Evolutionary conservation across 352 stramenopile genomes (phyloP), one percentile per base, ranked within the genome.

Genomic region (Phytophthora citricola): DNA sequence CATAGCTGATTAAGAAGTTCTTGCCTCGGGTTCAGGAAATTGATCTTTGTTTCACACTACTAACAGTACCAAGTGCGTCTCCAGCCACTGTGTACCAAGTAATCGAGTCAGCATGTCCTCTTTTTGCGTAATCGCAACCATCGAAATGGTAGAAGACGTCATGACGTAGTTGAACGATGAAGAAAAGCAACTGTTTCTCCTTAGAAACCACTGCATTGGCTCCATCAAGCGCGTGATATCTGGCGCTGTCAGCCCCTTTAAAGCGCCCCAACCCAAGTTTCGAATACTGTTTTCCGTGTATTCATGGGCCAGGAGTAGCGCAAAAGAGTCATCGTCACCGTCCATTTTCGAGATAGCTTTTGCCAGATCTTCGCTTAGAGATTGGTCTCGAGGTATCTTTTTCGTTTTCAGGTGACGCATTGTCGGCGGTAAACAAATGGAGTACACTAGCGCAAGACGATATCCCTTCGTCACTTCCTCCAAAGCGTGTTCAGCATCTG

Each of bases 381-480:
- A 6, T 40, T 40, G 10, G 34, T 17, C 14, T 31, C 2, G 27
- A 31, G 27, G 27, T n/a, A 40, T 6, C 17, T 40, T 40, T 14
- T n/a, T 20, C 17, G 17, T 20, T 20, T 20, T 20, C 17, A 20
- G 17, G 17, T 20, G 17, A 20, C 17, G 17, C 17, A 20, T 40
- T 40, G 47, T 48, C 17, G 34, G 10, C 2, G 65, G 65, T 15
- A 73, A 40, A 32, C 65, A 73, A 38, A 71, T 57, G 15, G 56
- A 71, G 24, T 71, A 71, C 4, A 71, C 50, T 3, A 71, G 29
- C 17, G 52, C 63, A 6, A 71, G 44, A 14, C 56, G 56, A 47
- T 59, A 71, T 7, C 63, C 49, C 12, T 47, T 71, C 29, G 43
- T 63, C 9, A 72, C 51, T 22, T 48, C 32, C 12, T 67, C 57